Evolutionary conservation across 225 moss, liverwort and hornwort genomes (phyloP).

Genomic region (Physcomitrellopsis africana): DNA sequence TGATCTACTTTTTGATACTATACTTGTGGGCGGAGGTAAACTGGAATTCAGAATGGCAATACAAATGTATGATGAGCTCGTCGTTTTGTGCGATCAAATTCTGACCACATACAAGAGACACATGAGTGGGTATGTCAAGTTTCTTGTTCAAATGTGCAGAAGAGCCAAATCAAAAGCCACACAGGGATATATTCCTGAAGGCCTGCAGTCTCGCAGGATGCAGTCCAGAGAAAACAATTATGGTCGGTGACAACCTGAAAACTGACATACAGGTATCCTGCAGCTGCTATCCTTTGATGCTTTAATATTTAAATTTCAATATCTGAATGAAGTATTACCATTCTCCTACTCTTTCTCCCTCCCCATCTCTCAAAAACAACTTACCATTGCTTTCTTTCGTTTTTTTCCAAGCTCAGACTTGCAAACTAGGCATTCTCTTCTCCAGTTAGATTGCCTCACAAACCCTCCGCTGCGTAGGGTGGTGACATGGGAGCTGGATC

Average conservation of each 20-base stretch:
- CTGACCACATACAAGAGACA: not conserved
- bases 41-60: not conserved
- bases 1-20: conserved; percentile 74
- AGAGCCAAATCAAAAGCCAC: conserved; percentile 84
- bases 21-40: conserved; percentile 91
- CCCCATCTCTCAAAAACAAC: too few species aligned
- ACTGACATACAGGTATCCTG: conserved; percentile 79
- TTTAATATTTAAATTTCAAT: too few species aligned
- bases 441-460: too few species aligned
- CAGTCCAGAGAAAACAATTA: conserved; percentile 72
- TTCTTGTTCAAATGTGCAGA: conserved; percentile 52
- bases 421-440: too few species aligned
- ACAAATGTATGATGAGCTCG: not conserved
- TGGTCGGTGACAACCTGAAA: conserved; percentile 91
- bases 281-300: too few species aligned
- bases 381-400: too few species aligned
- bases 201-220: conserved; percentile 79
- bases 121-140: not conserved
- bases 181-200: conserved; percentile 82
- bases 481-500: not conserved
- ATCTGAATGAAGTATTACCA: too few species aligned
- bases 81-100: not conserved
- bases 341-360: too few species aligned
- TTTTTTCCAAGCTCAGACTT: too few species aligned
- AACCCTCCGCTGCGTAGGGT: not conserved